Evolutionary conservation across 2,329 filamentous ascomycete species (phyloP), one percentile per base, ranked within the genome.

Genomic region (Colletotrichum karsti): DNA sequence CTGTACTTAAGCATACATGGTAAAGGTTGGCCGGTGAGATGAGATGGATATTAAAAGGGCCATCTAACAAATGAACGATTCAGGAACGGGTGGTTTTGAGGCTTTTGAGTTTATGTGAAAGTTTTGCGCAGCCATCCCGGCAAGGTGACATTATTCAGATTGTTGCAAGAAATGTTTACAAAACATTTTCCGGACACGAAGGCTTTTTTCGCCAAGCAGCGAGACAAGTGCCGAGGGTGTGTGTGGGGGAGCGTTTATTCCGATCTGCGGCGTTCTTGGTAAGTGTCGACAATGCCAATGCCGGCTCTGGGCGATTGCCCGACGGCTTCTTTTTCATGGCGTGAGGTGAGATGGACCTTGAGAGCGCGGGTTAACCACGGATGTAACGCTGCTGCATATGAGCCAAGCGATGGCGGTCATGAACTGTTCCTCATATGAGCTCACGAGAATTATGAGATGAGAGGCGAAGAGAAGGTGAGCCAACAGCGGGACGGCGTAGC

Each of bases 201-300:
- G 35, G 13, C 50, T 24, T 42, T 24, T 20, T 18, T 22, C 37
- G 56, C 56, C 57, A 66, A 66, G 57, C 26, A 30, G 57, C 26
- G 30, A 35, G 20, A 41, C 15, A 67, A 44, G 35, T 63, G 53
- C 59, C 59, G 64, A 63, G 6, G 46, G 46, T 10, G 42, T n/a
- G 35, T 50, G 35, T 30, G 22, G 42, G 63, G 26, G 51, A 51
- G n/a, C 26, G 53, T 53, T 57, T 54, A 64, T 64, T 64, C 46
- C 60, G 53, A 67, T 67, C 64, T 53, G 64, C 64, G 39, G 58
- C 18, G n/a, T 57, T 33, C 24, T 24, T 28, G 51, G 39, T 44
- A 35, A 41, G 28, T 50, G 15, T 30, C 2, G 46, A 50, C 24
- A 30, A 9, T 50, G 20, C 15, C 12, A 24, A 22, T 22, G 24